Conservation (phyloP, 495 filamentous ascomycete species). For the Clohesyomyces aquaticus region DNA sequence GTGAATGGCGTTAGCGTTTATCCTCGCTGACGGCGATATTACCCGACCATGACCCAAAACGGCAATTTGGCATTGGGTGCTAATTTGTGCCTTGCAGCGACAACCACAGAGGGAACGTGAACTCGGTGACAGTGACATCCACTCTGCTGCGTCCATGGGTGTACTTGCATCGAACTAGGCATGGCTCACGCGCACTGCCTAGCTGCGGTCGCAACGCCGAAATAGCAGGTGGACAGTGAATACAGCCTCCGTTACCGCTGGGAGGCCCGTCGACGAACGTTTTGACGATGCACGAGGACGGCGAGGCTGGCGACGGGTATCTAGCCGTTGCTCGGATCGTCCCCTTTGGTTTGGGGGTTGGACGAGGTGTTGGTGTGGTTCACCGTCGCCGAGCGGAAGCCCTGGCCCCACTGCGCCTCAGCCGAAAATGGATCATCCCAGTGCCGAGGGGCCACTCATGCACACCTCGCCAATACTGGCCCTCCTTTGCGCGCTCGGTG, state of each 20-base stretch:
- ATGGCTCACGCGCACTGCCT: background rate
- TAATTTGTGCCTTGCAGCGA: slow-evolving; percentile 20
- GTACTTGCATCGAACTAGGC: background rate
- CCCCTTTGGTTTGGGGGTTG: too few relatives aligned
- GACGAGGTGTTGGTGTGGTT: too few relatives aligned
- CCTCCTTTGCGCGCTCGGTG: background rate
- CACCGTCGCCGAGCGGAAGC: background rate
- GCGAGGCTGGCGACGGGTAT: background rate
- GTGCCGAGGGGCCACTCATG: too few relatives aligned
- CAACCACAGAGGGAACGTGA: background rate
- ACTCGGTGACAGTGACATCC: too few relatives aligned
- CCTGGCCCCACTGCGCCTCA: background rate
- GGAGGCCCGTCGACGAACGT: background rate
- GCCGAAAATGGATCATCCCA: slow-evolving; percentile 1
- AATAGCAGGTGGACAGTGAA: background rate
- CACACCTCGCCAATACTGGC: background rate
- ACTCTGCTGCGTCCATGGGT: background rate
- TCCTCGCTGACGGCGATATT: slow-evolving; percentile 26
- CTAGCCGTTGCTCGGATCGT: background rate
- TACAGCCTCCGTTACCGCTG: background rate
- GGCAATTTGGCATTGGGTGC: slow-evolving; percentile 20
- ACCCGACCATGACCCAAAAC: slow-evolving; percentile 23
- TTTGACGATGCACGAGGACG: background rate
- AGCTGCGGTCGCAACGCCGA: background rate
- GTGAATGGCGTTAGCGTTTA: slow-evolving; percentile 1